Conservation (phyloP, 192 early-diverging fungal species). For the Coemansia sp. region DNA sequence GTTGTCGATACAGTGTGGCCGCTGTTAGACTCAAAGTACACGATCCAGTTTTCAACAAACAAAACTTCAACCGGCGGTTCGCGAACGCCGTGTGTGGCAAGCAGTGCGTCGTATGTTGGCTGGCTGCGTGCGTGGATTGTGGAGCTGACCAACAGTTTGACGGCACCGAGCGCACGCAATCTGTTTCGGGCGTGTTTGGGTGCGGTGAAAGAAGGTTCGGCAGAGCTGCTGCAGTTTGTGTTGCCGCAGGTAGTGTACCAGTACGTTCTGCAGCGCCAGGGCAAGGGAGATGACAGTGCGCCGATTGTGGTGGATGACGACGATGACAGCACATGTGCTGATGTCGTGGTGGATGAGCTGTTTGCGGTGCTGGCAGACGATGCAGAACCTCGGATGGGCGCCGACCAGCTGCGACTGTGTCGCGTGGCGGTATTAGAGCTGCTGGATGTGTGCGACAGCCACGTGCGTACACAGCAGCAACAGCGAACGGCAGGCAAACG, state of each 20-base stretch:
- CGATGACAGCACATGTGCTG: slow-evolving; percentile 12
- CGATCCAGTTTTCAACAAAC: slow-evolving; percentile 29
- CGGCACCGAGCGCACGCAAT: slow-evolving; percentile 3
- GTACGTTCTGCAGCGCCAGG: slow-evolving; percentile 16
- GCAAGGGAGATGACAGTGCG: neutral
- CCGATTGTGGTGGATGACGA: slow-evolving; percentile 33
- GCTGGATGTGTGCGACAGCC: slow-evolving; percentile 26
- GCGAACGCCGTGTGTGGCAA: slow-evolving; percentile 21
- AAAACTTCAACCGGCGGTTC: neutral
- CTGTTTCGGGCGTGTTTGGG: slow-evolving; percentile 41
- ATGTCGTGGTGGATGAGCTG: slow-evolving; percentile 18
- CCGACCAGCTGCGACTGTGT: slow-evolving; percentile 41
- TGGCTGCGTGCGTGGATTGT: slow-evolving; percentile 44
- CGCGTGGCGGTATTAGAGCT: slow-evolving; percentile 37
- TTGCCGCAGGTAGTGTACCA: slow-evolving; percentile 39
- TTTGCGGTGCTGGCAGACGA: slow-evolving; percentile 25
- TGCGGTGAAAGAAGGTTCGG: slow-evolving; percentile 36
- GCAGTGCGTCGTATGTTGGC: slow-evolving; percentile 9
- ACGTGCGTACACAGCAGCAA: slow-evolving; percentile 32
- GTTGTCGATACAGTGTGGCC: slow-evolving; percentile 30
- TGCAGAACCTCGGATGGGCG: slow-evolving; percentile 6
- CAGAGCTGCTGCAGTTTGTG: slow-evolving; percentile 33
- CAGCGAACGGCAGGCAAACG: slow-evolving; percentile 20
- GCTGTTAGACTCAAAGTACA: slow-evolving; percentile 47
- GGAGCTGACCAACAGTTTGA: slow-evolving; percentile 24